These are phyloP conservation scores for Fagus sylvatica DNA, from an alignment of 306 rosid species.

Conservation along the genomic window DNA sequence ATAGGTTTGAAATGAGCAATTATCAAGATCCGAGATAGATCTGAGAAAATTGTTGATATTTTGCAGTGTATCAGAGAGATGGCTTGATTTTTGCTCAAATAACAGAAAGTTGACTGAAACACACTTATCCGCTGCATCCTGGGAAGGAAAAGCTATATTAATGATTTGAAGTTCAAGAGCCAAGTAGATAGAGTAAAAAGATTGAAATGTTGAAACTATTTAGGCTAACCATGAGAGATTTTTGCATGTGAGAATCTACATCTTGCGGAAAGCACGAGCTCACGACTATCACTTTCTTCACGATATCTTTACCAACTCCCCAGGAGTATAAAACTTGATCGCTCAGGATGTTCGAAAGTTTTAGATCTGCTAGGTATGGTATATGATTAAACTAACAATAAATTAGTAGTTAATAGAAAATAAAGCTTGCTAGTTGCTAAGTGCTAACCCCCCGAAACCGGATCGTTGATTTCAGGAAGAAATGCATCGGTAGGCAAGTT, in stretches of 20 bases:
- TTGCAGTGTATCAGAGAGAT: conserved; percentile 49
- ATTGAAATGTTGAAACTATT: neutral
- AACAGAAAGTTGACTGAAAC: conserved; percentile 70
- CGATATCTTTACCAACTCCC: conserved; percentile 65
- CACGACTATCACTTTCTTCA: conserved; percentile 60
- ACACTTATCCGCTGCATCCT: conserved; percentile 73
- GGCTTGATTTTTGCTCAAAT: conserved; percentile 64
- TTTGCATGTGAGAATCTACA: conserved; percentile 50
- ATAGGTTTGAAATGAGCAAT: conserved; percentile 66
- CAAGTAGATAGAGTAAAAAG: neutral
- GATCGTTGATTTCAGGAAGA: conserved; percentile 40
- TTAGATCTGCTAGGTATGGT: conserved; percentile 42
- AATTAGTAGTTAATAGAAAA: too few species aligned
- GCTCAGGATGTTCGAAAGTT: conserved; percentile 58
- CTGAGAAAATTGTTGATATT: conserved; percentile 47
- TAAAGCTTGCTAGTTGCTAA: too few species aligned
- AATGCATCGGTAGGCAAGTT: conserved; percentile 57
- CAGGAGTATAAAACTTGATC: conserved; percentile 70
- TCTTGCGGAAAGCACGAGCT: conserved; percentile 58
- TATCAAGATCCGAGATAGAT: conserved; percentile 61
- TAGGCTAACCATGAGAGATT: conserved; percentile 52
- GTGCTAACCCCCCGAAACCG: conserved; percentile 27
- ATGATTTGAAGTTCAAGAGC: neutral
- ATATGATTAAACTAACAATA: neutral
- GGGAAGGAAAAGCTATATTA: neutral